Evolutionary conservation across 768 basidiomycete species (phyloP), one percentile per base, ranked within the genome.

Genomic region (Neoboletus subvelutipes): DNA sequence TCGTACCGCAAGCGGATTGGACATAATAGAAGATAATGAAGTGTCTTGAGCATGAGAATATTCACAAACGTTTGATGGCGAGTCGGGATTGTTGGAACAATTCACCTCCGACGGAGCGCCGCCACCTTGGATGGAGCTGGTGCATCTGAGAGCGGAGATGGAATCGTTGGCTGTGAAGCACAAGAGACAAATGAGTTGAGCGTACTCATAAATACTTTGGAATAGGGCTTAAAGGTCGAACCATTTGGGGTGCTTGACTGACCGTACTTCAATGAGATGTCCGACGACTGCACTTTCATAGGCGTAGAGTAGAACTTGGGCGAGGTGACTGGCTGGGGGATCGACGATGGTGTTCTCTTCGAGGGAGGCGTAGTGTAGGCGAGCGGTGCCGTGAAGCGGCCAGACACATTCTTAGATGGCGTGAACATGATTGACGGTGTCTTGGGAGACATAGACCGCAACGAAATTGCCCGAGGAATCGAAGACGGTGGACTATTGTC

Each of bases 321-420:
- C 1, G 81, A 77, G 20, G 76, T 68, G 40, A 79, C 71, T 9
- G 80, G 77, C 56, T 87, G 87, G 43, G 86, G 85, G 47, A 88
- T 86, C 64, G 84, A 84, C 6, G 87, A 83, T 8, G 81, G 76
- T 36, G 75, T 77, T 54, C 82, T 83, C 70, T 82, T 85, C 24
- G 72, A 74, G 4, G 84, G 81, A 42, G 83, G 81, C 1, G 83
- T 63, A 58, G 75, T 61, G 45, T 64, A 62, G 45, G 36, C 53
- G 33, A 43, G 33, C 17, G 64, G 65, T 24, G 67, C 60, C 22
- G 69, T 62, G 42, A 67, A 63, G 31, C 67, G 67, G 18, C 71
- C 63, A 42, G 75, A 64, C 4, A 62, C 63, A 26, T 58, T 58
- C 58, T 70, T 76, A 2, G 74, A 67, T 33, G 77, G 76, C 12